Evolutionary conservation across 345 rosid genomes (phyloP).

Genomic region (Erucastrum elatum): DNA sequence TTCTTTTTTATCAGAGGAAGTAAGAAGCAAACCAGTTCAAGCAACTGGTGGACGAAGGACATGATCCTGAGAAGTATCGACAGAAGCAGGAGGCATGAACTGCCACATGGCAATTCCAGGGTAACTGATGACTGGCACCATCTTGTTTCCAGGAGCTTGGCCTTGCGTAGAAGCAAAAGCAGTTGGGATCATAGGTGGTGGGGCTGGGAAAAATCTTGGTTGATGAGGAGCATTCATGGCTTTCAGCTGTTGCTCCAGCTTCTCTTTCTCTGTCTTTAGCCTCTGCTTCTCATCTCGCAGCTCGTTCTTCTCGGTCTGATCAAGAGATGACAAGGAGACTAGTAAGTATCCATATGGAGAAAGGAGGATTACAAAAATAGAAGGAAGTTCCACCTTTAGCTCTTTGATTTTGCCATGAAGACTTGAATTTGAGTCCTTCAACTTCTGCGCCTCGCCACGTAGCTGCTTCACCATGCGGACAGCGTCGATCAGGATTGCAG

Average conservation of each 20-base stretch:
- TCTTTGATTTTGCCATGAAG: constrained; percentile 85
- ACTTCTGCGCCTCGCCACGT: constrained; percentile 68
- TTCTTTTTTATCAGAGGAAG: constrained; percentile 26
- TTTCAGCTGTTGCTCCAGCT: constrained; percentile 66
- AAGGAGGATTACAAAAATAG: background rate
- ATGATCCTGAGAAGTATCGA: constrained; percentile 94
- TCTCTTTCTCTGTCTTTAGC: constrained; percentile 85
- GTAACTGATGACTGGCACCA: constrained; percentile 84
- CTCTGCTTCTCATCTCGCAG: constrained; percentile 85
- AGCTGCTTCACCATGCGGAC: constrained; percentile 78
- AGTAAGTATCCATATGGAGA: background rate
- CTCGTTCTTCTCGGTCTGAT: constrained; percentile 85
- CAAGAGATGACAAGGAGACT: background rate
- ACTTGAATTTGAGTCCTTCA: constrained; percentile 78
- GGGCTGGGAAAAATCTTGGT: constrained; percentile 66
- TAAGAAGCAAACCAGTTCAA: constrained; percentile 50
- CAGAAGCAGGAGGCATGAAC: constrained; percentile 95
- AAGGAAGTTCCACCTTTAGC: constrained; percentile 52
- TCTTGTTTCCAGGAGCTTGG: constrained; percentile 84
- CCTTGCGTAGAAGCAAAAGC: constrained; percentile 74
- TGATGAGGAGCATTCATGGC: constrained; percentile 54
- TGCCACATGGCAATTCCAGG: constrained; percentile 99
- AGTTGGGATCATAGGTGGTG: constrained; percentile 67
- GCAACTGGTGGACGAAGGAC: constrained; percentile 94
- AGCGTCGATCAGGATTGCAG: constrained; percentile 79